Percentiles rank a stretch among this genome's conserved stretches.
phyloP scores from a whole-genome alignment of 2,329 filamentous ascomycete species.

The Whalleya microplaca region DNA sequence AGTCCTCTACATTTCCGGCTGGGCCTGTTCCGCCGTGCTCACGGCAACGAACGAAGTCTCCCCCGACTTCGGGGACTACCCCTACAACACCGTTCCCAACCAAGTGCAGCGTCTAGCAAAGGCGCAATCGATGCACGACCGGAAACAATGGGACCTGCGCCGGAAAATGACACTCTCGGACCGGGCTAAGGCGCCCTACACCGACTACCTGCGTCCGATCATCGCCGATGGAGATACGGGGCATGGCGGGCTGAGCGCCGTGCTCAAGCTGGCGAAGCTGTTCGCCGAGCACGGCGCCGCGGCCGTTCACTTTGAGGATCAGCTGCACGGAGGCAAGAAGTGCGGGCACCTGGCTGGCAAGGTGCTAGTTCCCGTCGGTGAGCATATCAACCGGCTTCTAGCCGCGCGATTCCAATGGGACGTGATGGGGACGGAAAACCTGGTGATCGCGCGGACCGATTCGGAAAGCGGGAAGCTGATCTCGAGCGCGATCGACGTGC shows the following conservation, averaged over 20 bases:
- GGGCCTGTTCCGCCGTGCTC: conserved; percentile 93
- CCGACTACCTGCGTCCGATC: conserved; percentile 93
- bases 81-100: conserved; percentile 98
- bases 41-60: conserved; percentile 97
- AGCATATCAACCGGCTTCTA: conserved; percentile 94
- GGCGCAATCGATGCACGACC: conserved; percentile 94
- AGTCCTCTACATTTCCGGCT: conserved; percentile 93
- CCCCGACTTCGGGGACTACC: conserved; percentile 97
- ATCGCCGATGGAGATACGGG: conserved; percentile 96
- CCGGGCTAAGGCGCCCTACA: conserved; percentile 76
- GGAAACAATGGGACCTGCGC: conserved; percentile 88
- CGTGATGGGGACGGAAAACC: conserved; percentile 93
- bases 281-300: conserved; percentile 97
- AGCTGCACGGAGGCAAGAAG: conserved; percentile 97
- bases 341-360: conserved; percentile 97
- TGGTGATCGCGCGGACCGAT: conserved; percentile 93
- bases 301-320: conserved; percentile 96
- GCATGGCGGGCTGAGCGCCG: conserved; percentile 88
- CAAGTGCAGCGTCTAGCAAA: conserved; percentile 96
- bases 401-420: conserved; percentile 98
- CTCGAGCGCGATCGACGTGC: conserved; percentile 87
- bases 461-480: conserved; percentile 91
- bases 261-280: conserved; percentile 94
- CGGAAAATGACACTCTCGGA: conserved; percentile 76
- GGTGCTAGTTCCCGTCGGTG: conserved; percentile 88